These are phyloP conservation scores for Mucor indicus DNA, from an alignment of 371 early-diverging fungal genomes.

Conservation along the genomic window DNA sequence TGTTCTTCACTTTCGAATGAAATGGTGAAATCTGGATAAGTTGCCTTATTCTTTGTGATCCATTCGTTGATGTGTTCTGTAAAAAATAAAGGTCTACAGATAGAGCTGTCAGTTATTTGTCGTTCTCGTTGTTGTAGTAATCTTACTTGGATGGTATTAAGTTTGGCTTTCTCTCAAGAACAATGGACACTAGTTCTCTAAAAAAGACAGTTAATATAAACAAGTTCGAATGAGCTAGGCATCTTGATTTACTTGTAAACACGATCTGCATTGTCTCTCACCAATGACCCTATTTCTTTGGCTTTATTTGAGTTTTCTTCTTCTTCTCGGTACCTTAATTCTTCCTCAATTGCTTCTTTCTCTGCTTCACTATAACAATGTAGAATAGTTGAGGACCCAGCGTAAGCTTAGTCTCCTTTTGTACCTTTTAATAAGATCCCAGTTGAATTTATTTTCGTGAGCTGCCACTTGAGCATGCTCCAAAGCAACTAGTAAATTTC, in stretches of 20 bases:
- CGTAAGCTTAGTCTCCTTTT: neutral
- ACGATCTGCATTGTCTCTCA: conserved; percentile 29
- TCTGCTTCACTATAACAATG: conserved; percentile 17
- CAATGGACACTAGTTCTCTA: conserved; percentile 17
- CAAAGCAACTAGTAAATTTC: conserved; percentile 15
- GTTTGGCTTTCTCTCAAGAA: conserved; percentile 15
- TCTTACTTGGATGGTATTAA: conserved; percentile 11
- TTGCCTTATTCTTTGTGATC: conserved; percentile 27
- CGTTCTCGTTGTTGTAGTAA: neutral
- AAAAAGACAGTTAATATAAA: neutral
- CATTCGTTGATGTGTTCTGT: conserved; percentile 26
- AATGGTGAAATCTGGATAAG: conserved; percentile 10
- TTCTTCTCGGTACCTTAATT: conserved; percentile 17
- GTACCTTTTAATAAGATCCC: conserved; percentile 24
- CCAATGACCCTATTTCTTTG: conserved; percentile 23
- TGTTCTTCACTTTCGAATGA: conserved; percentile 19
- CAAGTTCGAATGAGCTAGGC: neutral
- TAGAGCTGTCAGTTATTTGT: neutral
- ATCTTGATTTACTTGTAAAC: conserved; percentile 23
- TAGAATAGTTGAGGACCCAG: too few relatives aligned
- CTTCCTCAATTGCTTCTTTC: conserved; percentile 24
- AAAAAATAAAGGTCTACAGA: conserved; percentile 21
- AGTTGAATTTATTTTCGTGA: conserved; percentile 18
- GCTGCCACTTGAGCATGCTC: conserved; percentile 23
- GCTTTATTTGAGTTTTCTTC: conserved; percentile 18